Evolutionary conservation across 257 asterid genomes (phyloP).

Genomic region (Schizonepeta tenuifolia): DNA sequence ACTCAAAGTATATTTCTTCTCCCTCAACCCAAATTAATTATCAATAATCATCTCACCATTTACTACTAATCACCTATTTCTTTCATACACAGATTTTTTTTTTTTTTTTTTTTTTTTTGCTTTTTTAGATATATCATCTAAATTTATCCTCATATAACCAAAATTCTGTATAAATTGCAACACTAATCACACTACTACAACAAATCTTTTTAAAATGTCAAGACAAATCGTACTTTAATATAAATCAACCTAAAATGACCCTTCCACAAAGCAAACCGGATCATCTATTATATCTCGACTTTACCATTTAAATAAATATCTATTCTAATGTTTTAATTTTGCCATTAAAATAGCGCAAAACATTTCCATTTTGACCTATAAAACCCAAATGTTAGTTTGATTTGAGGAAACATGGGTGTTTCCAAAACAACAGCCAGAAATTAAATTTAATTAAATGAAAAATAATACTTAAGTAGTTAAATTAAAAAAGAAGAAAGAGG

Average conservation of each 20-base stretch:
- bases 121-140: too few species aligned
- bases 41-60: not conserved
- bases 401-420: not conserved
- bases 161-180: too few species aligned
- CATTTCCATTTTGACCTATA: not conserved
- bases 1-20: slow-evolving; percentile 26
- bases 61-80: not conserved
- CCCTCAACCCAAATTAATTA: not conserved
- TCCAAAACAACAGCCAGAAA: not conserved
- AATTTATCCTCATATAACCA: too few species aligned
- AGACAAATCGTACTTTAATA: too few species aligned
- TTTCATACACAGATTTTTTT: not conserved
- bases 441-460: slow-evolving; percentile 10
- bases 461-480: too few species aligned
- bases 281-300: too few species aligned
- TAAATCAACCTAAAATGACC: too few species aligned
- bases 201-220: too few species aligned
- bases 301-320: too few species aligned
- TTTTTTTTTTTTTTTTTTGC: too few species aligned
- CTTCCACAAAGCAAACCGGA: too few species aligned
- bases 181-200: too few species aligned
- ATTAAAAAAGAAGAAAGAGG: not conserved
- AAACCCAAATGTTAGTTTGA: not conserved
- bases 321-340: not conserved
- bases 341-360: not conserved